phyloP scores from a whole-genome alignment of 2,329 filamentous ascomycete species.

The Cercospora berteroae region DNA sequence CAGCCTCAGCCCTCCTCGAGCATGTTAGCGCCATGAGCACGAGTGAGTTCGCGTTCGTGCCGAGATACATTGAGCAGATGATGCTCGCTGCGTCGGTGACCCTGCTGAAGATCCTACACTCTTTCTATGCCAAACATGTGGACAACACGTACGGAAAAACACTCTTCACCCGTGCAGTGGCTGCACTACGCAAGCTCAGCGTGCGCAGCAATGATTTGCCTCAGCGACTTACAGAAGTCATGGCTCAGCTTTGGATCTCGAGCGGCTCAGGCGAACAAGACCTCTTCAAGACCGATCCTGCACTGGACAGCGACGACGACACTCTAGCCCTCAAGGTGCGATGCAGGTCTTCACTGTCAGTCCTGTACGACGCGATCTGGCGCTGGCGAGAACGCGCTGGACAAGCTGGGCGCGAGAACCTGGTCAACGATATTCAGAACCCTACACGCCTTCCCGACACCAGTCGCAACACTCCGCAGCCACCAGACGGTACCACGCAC shows the following conservation, averaged over 20 bases:
- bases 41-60: slow-evolving; percentile 61
- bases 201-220: slow-evolving; percentile 76
- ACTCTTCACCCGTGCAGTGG: slow-evolving; percentile 69
- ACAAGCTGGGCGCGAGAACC: slow-evolving; percentile 46
- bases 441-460: slow-evolving; percentile 56
- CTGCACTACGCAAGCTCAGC: slow-evolving; percentile 68
- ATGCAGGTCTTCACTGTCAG: slow-evolving; percentile 79
- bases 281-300: slow-evolving; percentile 24
- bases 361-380: slow-evolving; percentile 83
- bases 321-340: slow-evolving; percentile 79
- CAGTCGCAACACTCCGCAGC: slow-evolving; percentile 32
- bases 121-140: slow-evolving; percentile 70
- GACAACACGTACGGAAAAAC: slow-evolving; percentile 66
- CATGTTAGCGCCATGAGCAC: slow-evolving; percentile 61
- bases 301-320: slow-evolving; percentile 46
- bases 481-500: neutral
- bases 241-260: slow-evolving; percentile 81
- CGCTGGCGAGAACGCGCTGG: slow-evolving; percentile 75
- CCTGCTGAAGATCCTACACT: slow-evolving; percentile 71
- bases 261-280: slow-evolving; percentile 35
- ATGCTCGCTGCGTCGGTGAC: slow-evolving; percentile 77
- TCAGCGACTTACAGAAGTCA: slow-evolving; percentile 76
- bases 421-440: slow-evolving; percentile 69
- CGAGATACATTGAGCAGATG: slow-evolving; percentile 80
- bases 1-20: slow-evolving; percentile 68